These are phyloP conservation scores for Penicillium griseofulvum DNA, from an alignment of 2,329 filamentous ascomycete species.

Conservation along the genomic window DNA sequence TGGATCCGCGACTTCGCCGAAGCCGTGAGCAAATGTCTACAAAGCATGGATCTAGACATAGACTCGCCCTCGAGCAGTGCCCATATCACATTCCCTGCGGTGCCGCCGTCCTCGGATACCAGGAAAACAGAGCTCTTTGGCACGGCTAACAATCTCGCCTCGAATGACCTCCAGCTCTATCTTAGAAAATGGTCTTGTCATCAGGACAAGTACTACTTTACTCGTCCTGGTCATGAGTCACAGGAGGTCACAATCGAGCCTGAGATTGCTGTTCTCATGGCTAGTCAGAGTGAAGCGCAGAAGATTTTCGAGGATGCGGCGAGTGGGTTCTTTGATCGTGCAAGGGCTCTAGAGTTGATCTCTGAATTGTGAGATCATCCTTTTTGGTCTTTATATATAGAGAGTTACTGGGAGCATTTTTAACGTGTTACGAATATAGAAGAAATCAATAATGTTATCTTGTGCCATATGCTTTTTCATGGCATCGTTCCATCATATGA, in stretches of 20 bases:
- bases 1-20: conserved; percentile 42
- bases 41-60: neutral
- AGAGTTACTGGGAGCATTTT: neutral
- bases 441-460: neutral
- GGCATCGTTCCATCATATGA: neutral
- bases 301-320: conserved; percentile 23
- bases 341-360: neutral
- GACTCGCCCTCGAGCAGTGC: neutral
- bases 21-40: conserved; percentile 9
- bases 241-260: conserved; percentile 46
- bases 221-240: conserved; percentile 41
- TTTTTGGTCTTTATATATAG: neutral
- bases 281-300: conserved; percentile 16
- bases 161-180: conserved; percentile 45
- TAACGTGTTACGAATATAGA: conserved; percentile 1
- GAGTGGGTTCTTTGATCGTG: neutral
- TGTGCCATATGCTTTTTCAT: neutral
- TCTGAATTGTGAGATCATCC: neutral
- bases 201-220: conserved; percentile 48
- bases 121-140: conserved; percentile 17
- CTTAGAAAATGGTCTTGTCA: conserved; percentile 50
- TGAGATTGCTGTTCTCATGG: conserved; percentile 18
- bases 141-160: conserved; percentile 31
- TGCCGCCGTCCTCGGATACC: conserved; percentile 11
- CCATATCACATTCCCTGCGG: conserved; percentile 6